A percentile compares a stretch with the other conserved stretches of the same genome.
Conservation (phyloP, 2,329 filamentous ascomycete genomes). For the Fusarium sp. region DNA sequence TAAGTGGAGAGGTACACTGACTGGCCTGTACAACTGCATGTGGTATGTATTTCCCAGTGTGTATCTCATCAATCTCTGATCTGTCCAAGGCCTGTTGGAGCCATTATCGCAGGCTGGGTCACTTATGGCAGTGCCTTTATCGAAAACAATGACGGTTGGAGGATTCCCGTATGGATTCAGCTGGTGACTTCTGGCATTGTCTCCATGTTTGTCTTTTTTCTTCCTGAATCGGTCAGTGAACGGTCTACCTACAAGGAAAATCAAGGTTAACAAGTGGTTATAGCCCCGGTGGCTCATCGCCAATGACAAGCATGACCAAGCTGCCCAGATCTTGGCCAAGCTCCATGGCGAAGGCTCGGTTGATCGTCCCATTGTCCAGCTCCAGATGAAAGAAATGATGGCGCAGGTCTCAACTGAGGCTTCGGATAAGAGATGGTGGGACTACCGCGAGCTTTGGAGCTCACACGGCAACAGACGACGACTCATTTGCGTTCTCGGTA, state of each 20-base stretch:
- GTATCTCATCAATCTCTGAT: background rate
- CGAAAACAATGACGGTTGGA: conserved; percentile 47
- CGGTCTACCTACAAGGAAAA: rapidly evolving
- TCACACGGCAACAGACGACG: conserved; percentile 58
- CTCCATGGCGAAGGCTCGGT: conserved; percentile 47
- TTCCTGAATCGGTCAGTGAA: conserved; percentile 50
- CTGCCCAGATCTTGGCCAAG: conserved; percentile 48
- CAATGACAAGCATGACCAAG: conserved; percentile 50
- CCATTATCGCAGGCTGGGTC: conserved; percentile 63
- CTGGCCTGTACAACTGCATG: conserved; percentile 53
- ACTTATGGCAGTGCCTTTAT: conserved; percentile 59
- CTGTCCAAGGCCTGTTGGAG: conserved; percentile 46
- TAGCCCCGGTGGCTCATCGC: conserved; percentile 53
- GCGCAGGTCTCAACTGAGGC: conserved; percentile 52
- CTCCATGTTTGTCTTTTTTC: conserved; percentile 46
- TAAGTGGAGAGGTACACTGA: conserved; percentile 57
- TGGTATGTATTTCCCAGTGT: background rate
- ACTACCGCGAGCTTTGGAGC: conserved; percentile 63
- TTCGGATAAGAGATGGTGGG: conserved; percentile 62
- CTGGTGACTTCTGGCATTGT: conserved; percentile 51
- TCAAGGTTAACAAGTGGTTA: background rate
- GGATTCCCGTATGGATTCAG: conserved; percentile 52
- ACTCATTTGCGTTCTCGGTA: conserved; percentile 60
- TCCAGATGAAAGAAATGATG: conserved; percentile 54
- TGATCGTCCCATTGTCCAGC: conserved; percentile 50